Percentiles rank a stretch among this genome's conserved stretches.
Conservation (phyloP, 768 basidiomycete genomes). For the Suillus variegatus region DNA sequence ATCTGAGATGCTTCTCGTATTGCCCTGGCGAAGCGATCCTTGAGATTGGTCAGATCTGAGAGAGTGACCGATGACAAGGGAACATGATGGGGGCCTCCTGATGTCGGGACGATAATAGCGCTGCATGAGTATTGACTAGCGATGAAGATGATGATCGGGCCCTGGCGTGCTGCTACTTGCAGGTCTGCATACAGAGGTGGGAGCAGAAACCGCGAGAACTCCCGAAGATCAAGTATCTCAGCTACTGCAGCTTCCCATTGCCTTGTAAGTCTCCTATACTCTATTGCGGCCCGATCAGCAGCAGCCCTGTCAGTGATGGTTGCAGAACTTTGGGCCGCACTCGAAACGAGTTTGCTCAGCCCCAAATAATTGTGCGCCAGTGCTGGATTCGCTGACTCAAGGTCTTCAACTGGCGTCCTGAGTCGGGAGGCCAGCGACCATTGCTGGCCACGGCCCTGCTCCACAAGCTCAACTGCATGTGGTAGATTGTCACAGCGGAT, state of each 20-base stretch:
- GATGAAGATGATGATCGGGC: neutral
- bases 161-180: neutral
- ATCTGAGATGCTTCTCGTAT: neutral
- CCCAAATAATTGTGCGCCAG: neutral
- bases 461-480: constrained; percentile 26
- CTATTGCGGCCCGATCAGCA: neutral
- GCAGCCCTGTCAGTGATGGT: neutral
- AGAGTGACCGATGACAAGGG: neutral
- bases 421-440: constrained; percentile 30
- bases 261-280: neutral
- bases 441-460: constrained; percentile 19
- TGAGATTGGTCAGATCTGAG: constrained; percentile 2
- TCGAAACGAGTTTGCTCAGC: neutral
- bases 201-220: neutral
- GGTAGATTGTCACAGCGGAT: constrained; percentile 7
- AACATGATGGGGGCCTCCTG: neutral
- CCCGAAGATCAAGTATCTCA: neutral
- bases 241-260: neutral
- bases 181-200: neutral
- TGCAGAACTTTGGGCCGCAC: constrained; percentile 10
- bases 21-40: constrained; percentile 9
- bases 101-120: neutral
- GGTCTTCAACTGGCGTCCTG: constrained; percentile 25
- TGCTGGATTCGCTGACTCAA: neutral
- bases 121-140: neutral